phyloP scores from a whole-genome alignment of 345 rosid species.

The Turnera subulata region DNA sequence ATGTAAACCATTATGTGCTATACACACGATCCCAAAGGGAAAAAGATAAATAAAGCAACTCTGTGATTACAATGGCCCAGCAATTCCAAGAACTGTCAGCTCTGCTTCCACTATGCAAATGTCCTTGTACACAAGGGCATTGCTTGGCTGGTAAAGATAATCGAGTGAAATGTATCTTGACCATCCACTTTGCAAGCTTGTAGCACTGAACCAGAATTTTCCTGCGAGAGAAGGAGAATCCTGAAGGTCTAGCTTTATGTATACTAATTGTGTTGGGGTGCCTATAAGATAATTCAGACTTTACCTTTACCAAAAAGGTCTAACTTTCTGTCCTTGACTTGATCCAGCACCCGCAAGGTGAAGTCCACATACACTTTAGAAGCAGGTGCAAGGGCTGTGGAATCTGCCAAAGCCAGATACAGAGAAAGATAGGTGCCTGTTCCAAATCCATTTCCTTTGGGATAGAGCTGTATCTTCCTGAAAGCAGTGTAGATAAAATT shows the following conservation, averaged over 20 bases:
- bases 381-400: neutral
- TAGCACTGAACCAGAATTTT: conserved; percentile 29
- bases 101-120: conserved; percentile 35
- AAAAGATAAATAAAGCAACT: too few species aligned
- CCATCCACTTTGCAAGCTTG: conserved; percentile 29
- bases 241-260: too few species aligned
- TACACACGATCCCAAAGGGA: too few species aligned
- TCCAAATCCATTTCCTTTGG: neutral
- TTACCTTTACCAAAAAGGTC: neutral
- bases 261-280: too few species aligned
- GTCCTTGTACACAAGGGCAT: conserved; percentile 26
- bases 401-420: conserved; percentile 4
- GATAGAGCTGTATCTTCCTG: conserved; percentile 16
- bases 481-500: neutral
- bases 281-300: too few species aligned
- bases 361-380: neutral
- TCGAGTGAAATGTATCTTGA: conserved; percentile 19
- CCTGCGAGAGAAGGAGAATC: conserved; percentile 24
- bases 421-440: neutral
- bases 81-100: conserved; percentile 30
- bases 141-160: conserved; percentile 6
- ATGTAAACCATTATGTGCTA: too few species aligned
- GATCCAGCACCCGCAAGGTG: neutral
- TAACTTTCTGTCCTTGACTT: neutral
- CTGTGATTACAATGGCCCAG: conserved; percentile 12